phyloP scores from a whole-genome alignment of 768 basidiomycete species.

The Mycena haematopus region DNA sequence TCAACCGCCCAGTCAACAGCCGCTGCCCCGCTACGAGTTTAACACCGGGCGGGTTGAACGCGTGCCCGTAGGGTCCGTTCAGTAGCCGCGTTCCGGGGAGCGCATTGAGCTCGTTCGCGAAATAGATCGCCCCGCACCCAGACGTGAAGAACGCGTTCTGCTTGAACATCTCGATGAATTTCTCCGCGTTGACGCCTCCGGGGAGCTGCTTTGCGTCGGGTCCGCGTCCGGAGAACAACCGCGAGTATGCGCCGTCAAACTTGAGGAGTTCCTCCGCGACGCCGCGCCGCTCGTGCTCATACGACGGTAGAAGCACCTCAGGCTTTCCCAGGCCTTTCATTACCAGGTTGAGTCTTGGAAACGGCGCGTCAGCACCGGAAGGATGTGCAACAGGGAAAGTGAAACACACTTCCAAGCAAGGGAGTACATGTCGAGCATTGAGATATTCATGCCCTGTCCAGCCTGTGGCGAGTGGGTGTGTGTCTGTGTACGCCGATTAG shows the following conservation, averaged over 20 bases:
- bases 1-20: conserved; percentile 23
- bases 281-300: conserved; percentile 47
- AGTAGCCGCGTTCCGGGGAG: conserved; percentile 19
- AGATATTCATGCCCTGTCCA: conserved; percentile 46
- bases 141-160: conserved; percentile 32
- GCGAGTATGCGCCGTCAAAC: conserved; percentile 47
- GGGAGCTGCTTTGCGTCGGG: conserved; percentile 27
- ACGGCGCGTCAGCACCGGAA: background rate
- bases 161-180: conserved; percentile 32
- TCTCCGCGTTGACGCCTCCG: conserved; percentile 26
- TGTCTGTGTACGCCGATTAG: conserved; percentile 11
- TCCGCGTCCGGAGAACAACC: conserved; percentile 41
- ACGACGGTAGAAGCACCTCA: conserved; percentile 34
- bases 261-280: conserved; percentile 49
- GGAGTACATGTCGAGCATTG: conserved; percentile 31
- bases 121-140: conserved; percentile 29
- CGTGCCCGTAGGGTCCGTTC: conserved; percentile 1
- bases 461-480: conserved; percentile 37
- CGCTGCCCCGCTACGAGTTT: conserved; percentile 29
- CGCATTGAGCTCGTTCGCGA: conserved; percentile 28
- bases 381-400: no score
- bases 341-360: conserved; percentile 25
- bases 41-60: conserved; percentile 24
- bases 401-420: conserved; percentile 28
- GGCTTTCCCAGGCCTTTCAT: conserved; percentile 30